Base-by-base conservation (phyloP, 768 basidiomycete species). In the Rhodocollybia butyracea region DNA sequence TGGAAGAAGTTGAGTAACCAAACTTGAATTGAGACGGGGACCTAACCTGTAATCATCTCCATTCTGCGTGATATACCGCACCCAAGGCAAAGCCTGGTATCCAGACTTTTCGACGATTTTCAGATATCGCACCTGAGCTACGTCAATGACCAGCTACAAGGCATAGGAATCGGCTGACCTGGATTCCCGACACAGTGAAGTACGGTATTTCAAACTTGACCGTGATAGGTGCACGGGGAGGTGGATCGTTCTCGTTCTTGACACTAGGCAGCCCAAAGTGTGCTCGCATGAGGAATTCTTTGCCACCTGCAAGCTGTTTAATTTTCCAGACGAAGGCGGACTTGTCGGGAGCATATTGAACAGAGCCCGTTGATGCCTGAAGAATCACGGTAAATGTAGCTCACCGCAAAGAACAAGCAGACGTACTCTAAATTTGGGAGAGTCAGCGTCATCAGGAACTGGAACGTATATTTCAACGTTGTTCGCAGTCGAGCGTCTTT, bases 251-350 rank as follows among this genome's bases (percentile, higher is more conserved):
- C 93, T 95, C 94, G 63, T 80, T 90, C 66, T 87, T 86, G 15
- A 98, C 97, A 63, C 90, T 92, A 0, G 97, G 97, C 41, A 99
- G 74, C 46, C 95, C 95, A 69, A 98, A 98, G 68, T 98, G 97
- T 0, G 97, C 97, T 11, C 97, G 82, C 96, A 98, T 98, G 53
- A 98, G 79, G 73, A 95, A 98, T 68, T 99, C 97, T 36, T 93
- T 84, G 34, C 92, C 92, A 5, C 97, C 97, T 4, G 92, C 95
- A 0, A 99, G 81, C 68, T 96, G 93, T 70, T 98, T 98, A 72
- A 99, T 98, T 73, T 98, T 98, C 97, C 97, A 98, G 1, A 98
- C 91, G 65, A 98, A 98, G 2, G 94, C 94, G 17, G 93, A 93
- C 70, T 98, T 98, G 69, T 99, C 97, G 0, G 96, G 97, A 1